Evolutionary conservation across 2,329 filamentous ascomycete genomes (phyloP).

Genomic region (Bipolaris oryzae): DNA sequence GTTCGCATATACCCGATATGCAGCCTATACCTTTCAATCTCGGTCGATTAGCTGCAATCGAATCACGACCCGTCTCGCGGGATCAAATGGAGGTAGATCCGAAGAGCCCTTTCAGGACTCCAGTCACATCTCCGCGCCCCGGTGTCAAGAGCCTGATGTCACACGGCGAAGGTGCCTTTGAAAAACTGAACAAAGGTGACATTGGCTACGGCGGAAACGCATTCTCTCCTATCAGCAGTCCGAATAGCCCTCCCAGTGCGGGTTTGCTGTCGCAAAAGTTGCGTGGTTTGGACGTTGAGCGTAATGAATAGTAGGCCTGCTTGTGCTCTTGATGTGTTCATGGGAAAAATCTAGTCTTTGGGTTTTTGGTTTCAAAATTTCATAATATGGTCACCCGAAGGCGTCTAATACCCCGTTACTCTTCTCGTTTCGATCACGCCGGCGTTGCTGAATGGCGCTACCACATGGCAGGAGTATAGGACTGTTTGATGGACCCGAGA

Average conservation of each 20-base stretch:
- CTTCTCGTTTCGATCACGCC: neutral
- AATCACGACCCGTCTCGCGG: conserved; percentile 41
- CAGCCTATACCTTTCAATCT: conserved; percentile 61
- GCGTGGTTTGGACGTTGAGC: conserved; percentile 63
- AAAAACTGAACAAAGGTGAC: conserved; percentile 72
- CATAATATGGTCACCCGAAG: neutral
- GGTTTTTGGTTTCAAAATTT: neutral
- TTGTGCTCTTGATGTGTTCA: neutral
- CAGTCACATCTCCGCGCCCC: conserved; percentile 26
- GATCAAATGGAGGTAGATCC: conserved; percentile 41
- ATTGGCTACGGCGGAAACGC: conserved; percentile 50
- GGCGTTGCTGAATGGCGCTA: neutral
- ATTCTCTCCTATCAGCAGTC: conserved; percentile 36
- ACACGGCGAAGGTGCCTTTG: conserved; percentile 55
- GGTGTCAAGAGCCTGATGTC: conserved; percentile 14
- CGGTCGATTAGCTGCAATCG: conserved; percentile 36
- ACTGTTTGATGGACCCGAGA: neutral
- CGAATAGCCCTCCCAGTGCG: conserved; percentile 67
- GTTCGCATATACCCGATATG: conserved; percentile 43
- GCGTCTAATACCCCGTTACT: conserved; percentile 6
- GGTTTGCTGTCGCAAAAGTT: conserved; percentile 73
- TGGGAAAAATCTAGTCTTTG: neutral
- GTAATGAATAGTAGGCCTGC: conserved; percentile 20
- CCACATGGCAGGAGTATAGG: neutral
- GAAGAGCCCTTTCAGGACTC: conserved; percentile 33